A percentile compares a stretch with the other conserved stretches of the same genome.
These are phyloP conservation scores for Beauveria brongniartii DNA, from an alignment of 2,329 filamentous ascomycete genomes.

Conservation along the genomic window DNA sequence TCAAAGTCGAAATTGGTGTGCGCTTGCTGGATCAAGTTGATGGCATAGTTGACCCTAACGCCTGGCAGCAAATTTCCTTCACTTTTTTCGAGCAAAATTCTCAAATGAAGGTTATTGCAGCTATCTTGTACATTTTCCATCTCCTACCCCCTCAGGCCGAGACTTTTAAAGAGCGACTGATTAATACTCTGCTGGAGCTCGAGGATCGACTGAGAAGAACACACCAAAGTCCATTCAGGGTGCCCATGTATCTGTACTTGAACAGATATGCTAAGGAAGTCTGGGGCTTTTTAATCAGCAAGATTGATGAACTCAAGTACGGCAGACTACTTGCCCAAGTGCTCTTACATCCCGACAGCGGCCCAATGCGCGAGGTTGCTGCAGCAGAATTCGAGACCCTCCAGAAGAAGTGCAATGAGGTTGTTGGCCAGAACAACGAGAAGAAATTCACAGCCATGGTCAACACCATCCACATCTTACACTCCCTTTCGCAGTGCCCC, in stretches of 20 bases:
- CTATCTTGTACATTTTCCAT: constrained; percentile 95
- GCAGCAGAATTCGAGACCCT: constrained; percentile 66
- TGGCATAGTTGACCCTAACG: constrained; percentile 71
- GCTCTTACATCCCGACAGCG: constrained; percentile 66
- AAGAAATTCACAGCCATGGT: constrained; percentile 63
- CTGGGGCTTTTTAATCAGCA: constrained; percentile 70
- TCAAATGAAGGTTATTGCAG: constrained; percentile 89
- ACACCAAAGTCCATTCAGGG: constrained; percentile 82
- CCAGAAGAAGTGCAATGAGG: constrained; percentile 57
- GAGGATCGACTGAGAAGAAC: constrained; percentile 81
- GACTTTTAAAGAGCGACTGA: constrained; percentile 81
- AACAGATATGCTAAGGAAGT: constrained; percentile 88
- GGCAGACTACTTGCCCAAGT: constrained; percentile 89
- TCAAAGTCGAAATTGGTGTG: constrained; percentile 95
- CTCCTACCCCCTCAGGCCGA: constrained; percentile 86
- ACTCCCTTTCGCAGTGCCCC: constrained; percentile 64
- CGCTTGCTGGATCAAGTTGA: constrained; percentile 92
- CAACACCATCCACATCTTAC: constrained; percentile 79
- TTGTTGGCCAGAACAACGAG: constrained; percentile 58
- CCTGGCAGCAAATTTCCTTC: constrained; percentile 86
- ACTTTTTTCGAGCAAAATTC: constrained; percentile 87
- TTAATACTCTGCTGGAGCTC: constrained; percentile 82
- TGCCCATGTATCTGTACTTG: constrained; percentile 84
- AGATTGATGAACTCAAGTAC: constrained; percentile 76
- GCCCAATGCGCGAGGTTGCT: constrained; percentile 64